Base-by-base conservation (phyloP, 371 early-diverging fungal species). In the Mortierella sp. region DNA sequence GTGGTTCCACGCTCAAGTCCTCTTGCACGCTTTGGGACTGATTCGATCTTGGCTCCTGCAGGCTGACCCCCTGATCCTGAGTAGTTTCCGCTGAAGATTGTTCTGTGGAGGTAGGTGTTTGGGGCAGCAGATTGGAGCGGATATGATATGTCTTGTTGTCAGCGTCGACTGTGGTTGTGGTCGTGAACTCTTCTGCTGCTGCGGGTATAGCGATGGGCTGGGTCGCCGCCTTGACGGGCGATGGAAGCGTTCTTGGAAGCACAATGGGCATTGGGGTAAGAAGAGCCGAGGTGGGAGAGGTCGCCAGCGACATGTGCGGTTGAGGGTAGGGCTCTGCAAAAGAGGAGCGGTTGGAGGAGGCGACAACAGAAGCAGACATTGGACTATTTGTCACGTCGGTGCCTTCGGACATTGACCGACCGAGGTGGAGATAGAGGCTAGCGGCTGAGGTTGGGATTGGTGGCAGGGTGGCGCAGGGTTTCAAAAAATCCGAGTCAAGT, bases 111-210 rank as follows among this genome's bases (percentile, higher is more conserved):
- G 79, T 81, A 13, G 82, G 80, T 24, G 86, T 81, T 44, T 82
- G 87, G 6, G 86, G 86, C 19, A 86, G 19, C 44, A 84, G 74
- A 40, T 83, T 84, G 72, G 87, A 86, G 44, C 87, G 85, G 16
- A 88, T 88, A 37, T 85, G 83, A 54, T 83, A 88, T 21, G 89
- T 88, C 79, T 89, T 88, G 75, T 80, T 82, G 53, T 82, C 87
- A 24, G 90, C 88, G 71, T 90, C 90, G 44, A 89, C 88, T 8
- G 77, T 86, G 5, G 79, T 85, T 24, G 83, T 79, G 43, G 78
- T 83, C 11, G 87, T 79, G 69, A 79, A 81, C 21, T 55, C 76
- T 40, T 76, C 46, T 71, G 76, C 44, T 8, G 78, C 48, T 71
- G 76, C 34, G 81, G 83, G 82, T 88, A 86, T 86, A 86, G 74